Percentiles rank a stretch among this genome's conserved stretches.
These are phyloP conservation scores for Clarireedia sp. DNA, from an alignment of 2,329 filamentous ascomycete species.

Conservation along the genomic window DNA sequence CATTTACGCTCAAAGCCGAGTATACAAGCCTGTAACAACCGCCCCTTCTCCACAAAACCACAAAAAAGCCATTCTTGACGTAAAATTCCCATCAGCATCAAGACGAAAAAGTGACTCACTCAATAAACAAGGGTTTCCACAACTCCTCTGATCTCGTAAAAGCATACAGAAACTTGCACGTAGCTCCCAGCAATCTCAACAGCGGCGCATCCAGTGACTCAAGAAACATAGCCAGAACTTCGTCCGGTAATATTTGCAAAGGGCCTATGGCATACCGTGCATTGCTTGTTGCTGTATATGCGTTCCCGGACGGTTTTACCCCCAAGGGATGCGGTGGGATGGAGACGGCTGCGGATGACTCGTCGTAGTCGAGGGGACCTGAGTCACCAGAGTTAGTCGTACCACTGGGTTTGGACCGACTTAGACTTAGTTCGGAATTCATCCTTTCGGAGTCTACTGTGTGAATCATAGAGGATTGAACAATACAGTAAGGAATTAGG, in stretches of 20 bases:
- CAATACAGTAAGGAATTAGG: neutral
- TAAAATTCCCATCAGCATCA: neutral
- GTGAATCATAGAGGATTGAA: neutral
- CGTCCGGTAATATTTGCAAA: slow-evolving; percentile 68
- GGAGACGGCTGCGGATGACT: slow-evolving; percentile 40
- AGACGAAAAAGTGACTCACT: slow-evolving; percentile 53
- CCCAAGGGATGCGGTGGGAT: slow-evolving; percentile 75
- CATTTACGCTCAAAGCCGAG: neutral
- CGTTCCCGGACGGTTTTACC: slow-evolving; percentile 82
- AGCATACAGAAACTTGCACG: slow-evolving; percentile 81
- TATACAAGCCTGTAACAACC: neutral
- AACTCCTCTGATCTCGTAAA: slow-evolving; percentile 78
- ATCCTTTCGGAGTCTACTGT: neutral
- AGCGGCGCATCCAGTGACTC: slow-evolving; percentile 61
- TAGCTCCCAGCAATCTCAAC: slow-evolving; percentile 60
- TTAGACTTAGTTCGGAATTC: neutral
- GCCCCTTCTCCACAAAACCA: neutral
- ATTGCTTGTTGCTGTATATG: slow-evolving; percentile 57
- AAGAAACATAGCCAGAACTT: slow-evolving; percentile 66
- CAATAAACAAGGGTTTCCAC: slow-evolving; percentile 78
- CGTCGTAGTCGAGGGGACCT: slow-evolving; percentile 20
- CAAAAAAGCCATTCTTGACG: neutral
- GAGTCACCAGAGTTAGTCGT: neutral
- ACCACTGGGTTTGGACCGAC: slow-evolving; percentile 1
- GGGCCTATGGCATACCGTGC: slow-evolving; percentile 58